These are phyloP conservation scores for Dendrobium catenatum DNA, from an alignment of 106 monocot species.

Conservation along the genomic window DNA sequence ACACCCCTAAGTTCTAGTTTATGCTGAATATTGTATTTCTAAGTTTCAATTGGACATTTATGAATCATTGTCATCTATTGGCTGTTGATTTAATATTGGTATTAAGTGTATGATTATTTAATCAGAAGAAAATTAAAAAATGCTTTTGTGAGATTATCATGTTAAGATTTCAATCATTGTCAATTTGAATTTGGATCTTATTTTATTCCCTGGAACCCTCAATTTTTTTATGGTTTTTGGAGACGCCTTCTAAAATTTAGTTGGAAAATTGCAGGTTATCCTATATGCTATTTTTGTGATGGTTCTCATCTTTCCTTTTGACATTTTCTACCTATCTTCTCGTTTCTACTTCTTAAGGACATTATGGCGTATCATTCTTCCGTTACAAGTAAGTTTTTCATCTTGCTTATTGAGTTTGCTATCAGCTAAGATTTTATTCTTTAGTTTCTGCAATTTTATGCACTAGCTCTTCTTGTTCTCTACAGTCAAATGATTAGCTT, in stretches of 20 bases:
- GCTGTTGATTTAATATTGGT: neutral
- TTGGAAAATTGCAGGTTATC: conserved; percentile 57
- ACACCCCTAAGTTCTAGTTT: no score
- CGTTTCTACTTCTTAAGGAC: conserved; percentile 87
- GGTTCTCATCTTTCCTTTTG: conserved; percentile 84
- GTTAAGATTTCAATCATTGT: neutral
- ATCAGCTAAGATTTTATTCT: neutral
- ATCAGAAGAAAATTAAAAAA: neutral
- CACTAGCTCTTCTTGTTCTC: neutral
- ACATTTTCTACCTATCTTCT: conserved; percentile 86
- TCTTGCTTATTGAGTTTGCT: neutral
- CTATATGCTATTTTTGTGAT: conserved; percentile 65
- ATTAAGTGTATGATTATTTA: neutral
- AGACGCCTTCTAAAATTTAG: neutral
- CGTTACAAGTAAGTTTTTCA: conserved; percentile 60
- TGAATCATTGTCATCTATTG: no score
- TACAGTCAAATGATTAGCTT: neutral
- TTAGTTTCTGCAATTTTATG: neutral
- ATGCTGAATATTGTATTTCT: no score
- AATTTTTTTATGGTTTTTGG: neutral
- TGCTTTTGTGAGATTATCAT: neutral
- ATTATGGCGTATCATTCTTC: conserved; percentile 74
- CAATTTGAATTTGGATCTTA: neutral
- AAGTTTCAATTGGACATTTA: no score
- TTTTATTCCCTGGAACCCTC: neutral